Percentiles rank a stretch among this genome's conserved stretches.
Conservation (phyloP, 768 basidiomycete species). For the Tylopilus sp. region DNA sequence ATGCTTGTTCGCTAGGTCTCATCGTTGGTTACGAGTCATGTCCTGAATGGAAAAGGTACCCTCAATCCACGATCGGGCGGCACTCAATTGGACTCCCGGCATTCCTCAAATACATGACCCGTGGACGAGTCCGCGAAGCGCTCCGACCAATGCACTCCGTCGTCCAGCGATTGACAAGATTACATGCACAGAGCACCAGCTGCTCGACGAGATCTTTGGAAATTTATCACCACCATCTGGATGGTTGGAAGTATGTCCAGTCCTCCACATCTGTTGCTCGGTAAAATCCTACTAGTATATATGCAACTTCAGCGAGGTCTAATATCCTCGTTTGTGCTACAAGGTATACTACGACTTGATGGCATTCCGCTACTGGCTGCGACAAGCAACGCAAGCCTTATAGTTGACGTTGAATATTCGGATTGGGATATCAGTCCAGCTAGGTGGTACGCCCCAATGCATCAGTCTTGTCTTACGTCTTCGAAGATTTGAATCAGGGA, state of each 20-base stretch:
- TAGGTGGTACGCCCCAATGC: conserved; percentile 14
- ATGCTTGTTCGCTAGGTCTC: background rate
- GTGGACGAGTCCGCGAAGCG: background rate
- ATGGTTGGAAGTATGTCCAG: background rate
- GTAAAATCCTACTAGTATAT: background rate
- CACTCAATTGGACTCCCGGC: background rate
- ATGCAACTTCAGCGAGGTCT: conserved; percentile 1
- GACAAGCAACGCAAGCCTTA: conserved; percentile 13
- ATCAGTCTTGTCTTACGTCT: background rate
- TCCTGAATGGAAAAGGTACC: background rate
- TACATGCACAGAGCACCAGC: conserved; percentile 26
- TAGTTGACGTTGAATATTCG: conserved; percentile 19
- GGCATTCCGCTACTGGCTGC: conserved; percentile 24
- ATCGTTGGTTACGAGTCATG: background rate
- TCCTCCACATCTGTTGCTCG: background rate
- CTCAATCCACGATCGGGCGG: background rate
- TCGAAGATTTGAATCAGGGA: conserved; percentile 10
- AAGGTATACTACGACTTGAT: conserved; percentile 17
- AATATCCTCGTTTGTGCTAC: conserved; percentile 19
- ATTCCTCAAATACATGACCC: background rate
- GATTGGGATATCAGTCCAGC: conserved; percentile 23
- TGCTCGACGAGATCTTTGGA: conserved; percentile 29
- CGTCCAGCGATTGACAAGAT: conserved; percentile 29
- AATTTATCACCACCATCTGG: background rate
- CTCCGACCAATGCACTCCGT: conserved; percentile 26